A percentile compares a stretch with the other conserved stretches of the same genome.
Conservation (phyloP, 2,329 filamentous ascomycete genomes). For the Stagonosporopsis cucurbitacearum region DNA sequence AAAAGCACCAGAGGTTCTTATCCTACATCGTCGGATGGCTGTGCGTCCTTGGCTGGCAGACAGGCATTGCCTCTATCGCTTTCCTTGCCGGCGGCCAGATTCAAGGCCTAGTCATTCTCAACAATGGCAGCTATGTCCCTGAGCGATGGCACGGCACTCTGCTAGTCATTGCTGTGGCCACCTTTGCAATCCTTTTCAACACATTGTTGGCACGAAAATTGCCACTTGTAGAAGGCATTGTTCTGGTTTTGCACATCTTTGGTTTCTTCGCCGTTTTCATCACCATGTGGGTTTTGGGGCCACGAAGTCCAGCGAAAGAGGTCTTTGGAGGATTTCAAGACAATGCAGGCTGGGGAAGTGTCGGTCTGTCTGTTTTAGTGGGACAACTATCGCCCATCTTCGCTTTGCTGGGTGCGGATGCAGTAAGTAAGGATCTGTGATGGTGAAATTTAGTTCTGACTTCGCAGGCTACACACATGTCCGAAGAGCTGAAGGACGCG, state of each 20-base stretch:
- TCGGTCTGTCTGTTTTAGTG: slow-evolving; percentile 2
- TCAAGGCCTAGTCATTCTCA: slow-evolving; percentile 46
- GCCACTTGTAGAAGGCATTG: not conserved
- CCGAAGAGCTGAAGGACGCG: slow-evolving; percentile 46
- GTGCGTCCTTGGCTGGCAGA: slow-evolving; percentile 55
- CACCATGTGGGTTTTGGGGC: slow-evolving; percentile 31
- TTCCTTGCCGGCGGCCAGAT: slow-evolving; percentile 54
- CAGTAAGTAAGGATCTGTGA: slow-evolving; percentile 19
- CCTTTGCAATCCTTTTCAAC: slow-evolving; percentile 38
- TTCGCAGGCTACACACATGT: slow-evolving; percentile 29
- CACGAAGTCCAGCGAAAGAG: slow-evolving; percentile 44
- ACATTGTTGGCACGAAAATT: slow-evolving; percentile 16
- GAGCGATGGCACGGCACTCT: slow-evolving; percentile 57
- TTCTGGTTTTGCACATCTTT: slow-evolving; percentile 54
- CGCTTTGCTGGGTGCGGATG: slow-evolving; percentile 21
- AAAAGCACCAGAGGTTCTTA: slow-evolving; percentile 46
- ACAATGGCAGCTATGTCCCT: slow-evolving; percentile 48
- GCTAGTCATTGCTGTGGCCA: slow-evolving; percentile 50
- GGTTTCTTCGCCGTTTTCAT: slow-evolving; percentile 59
- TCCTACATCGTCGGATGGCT: slow-evolving; percentile 55
- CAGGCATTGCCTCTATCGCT: slow-evolving; percentile 51
- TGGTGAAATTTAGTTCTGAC: not conserved
- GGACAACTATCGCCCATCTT: slow-evolving; percentile 7
- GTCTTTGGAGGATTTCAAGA: slow-evolving; percentile 57
- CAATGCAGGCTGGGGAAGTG: slow-evolving; percentile 48